Conservation (phyloP, 768 basidiomycete species). For the Leccinum broughii region DNA sequence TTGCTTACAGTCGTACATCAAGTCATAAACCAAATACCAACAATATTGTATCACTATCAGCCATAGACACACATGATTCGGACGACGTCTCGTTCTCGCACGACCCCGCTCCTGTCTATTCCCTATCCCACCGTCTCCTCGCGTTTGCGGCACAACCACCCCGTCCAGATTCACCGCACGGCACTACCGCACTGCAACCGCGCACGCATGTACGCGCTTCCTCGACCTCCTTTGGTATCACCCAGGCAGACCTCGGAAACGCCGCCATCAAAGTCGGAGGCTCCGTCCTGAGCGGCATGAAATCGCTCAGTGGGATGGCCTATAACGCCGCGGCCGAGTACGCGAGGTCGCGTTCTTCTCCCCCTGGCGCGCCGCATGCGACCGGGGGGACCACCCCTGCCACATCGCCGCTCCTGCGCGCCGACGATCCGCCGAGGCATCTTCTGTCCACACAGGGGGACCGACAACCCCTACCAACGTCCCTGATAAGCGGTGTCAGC, state of each 20-base stretch:
- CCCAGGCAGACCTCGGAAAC: slow-evolving; percentile 51
- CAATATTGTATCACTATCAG: slow-evolving; percentile 42
- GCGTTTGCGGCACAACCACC: slow-evolving; percentile 52
- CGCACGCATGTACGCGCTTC: slow-evolving; percentile 27
- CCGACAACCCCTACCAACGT: slow-evolving; percentile 12
- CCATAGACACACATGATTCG: slow-evolving; percentile 29
- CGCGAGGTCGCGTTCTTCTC: slow-evolving; percentile 36
- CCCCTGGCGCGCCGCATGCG: background rate
- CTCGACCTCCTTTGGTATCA: slow-evolving; percentile 33
- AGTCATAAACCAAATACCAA: slow-evolving; percentile 36
- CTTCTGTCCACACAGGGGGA: slow-evolving; percentile 25
- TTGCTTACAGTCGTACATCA: slow-evolving; percentile 43
- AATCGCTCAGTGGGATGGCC: slow-evolving; percentile 61
- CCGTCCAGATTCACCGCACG: slow-evolving; percentile 24
- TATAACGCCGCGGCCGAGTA: slow-evolving; percentile 46
- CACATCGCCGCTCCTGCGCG: slow-evolving; percentile 7
- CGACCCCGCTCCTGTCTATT: slow-evolving; percentile 52
- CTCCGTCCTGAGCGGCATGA: slow-evolving; percentile 62
- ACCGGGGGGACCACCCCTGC: slow-evolving; percentile 6
- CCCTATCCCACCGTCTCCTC: slow-evolving; percentile 61
- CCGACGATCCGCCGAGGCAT: slow-evolving; percentile 12
- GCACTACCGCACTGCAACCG: slow-evolving; percentile 17
- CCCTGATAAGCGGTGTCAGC: slow-evolving; percentile 29
- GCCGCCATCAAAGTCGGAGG: slow-evolving; percentile 62
- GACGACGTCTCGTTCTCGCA: slow-evolving; percentile 16